Percentiles rank a stretch among this genome's conserved stretches.
These are phyloP conservation scores for Cladosporium oxysporum DNA, from an alignment of 2,329 filamentous ascomycete genomes.

Conservation along the genomic window DNA sequence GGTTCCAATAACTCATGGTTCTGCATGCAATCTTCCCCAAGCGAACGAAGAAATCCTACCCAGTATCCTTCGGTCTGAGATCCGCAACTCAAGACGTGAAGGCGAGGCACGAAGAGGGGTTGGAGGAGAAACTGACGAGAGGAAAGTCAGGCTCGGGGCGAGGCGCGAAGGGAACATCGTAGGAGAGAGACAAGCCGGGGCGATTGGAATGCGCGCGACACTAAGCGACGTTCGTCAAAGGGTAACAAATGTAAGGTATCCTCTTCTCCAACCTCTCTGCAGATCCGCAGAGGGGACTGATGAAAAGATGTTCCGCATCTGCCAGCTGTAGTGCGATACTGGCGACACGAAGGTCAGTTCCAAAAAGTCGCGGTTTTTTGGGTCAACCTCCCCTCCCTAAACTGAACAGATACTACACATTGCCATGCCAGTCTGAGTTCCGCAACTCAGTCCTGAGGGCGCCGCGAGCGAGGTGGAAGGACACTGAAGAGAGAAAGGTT, in stretches of 20 bases:
- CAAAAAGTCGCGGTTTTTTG: background rate
- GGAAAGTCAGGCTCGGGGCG: too few relatives aligned
- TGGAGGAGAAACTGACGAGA: too few relatives aligned
- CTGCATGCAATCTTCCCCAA: too few relatives aligned
- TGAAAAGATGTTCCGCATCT: background rate
- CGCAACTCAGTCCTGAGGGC: background rate
- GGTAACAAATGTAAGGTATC: background rate
- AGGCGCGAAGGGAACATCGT: too few relatives aligned
- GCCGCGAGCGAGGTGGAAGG: background rate
- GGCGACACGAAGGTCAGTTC: background rate
- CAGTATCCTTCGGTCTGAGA: too few relatives aligned
- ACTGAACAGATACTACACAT: background rate
- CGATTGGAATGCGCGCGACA: background rate
- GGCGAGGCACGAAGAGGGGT: too few relatives aligned
- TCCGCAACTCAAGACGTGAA: too few relatives aligned
- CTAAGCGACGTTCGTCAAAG: background rate
- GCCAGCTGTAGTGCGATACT: constrained; percentile 8
- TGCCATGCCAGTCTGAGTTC: background rate
- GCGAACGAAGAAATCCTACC: too few relatives aligned
- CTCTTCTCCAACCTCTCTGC: background rate
- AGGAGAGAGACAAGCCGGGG: too few relatives aligned
- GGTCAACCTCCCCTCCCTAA: background rate
- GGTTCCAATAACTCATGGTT: too few relatives aligned
- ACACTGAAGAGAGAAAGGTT: background rate
- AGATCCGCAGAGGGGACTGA: too few relatives aligned